These are phyloP conservation scores for Candida sp. DNA, from an alignment of 1,139 yeast genomes.

Conservation along the genomic window DNA sequence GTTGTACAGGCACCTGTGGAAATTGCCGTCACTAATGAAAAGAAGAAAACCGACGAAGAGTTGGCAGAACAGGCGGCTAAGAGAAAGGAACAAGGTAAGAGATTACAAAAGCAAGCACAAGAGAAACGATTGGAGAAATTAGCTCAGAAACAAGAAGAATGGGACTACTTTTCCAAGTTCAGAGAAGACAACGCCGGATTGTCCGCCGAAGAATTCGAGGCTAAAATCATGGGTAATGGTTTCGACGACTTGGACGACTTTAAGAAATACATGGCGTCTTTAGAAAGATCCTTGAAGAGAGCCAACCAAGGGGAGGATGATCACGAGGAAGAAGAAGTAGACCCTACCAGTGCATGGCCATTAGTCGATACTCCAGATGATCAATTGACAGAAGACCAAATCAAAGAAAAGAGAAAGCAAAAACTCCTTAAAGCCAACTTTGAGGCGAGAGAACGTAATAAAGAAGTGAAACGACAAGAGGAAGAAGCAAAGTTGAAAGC, in stretches of 20 bases:
- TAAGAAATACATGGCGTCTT: constrained; percentile 63
- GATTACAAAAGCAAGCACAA: constrained; percentile 94
- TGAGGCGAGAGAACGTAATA: constrained; percentile 87
- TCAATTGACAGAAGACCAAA: constrained; percentile 75
- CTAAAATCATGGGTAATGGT: constrained; percentile 69
- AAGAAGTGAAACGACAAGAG: constrained; percentile 66
- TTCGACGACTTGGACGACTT: constrained; percentile 78
- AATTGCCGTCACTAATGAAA: constrained; percentile 52
- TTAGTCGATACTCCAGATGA: constrained; percentile 85
- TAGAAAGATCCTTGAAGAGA: constrained; percentile 71
- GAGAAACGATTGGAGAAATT: constrained; percentile 81
- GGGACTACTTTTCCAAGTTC: constrained; percentile 67
- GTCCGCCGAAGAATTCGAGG: constrained; percentile 45
- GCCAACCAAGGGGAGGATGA: constrained; percentile 65
- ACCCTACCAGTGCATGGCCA: constrained; percentile 69
- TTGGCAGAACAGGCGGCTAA: constrained; percentile 76
- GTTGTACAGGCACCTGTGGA: constrained; percentile 81
- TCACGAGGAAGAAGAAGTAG: constrained; percentile 49
- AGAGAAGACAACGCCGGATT: constrained; percentile 54
- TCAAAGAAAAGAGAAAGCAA: constrained; percentile 89
- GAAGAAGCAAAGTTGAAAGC: constrained; percentile 58
- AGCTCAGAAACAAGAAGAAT: constrained; percentile 81
- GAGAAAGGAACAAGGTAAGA: constrained; percentile 83
- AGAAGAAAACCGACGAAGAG: constrained; percentile 86
- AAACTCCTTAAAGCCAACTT: constrained; percentile 80